phyloP scores from a whole-genome alignment of 768 basidiomycete genomes.

The Daedaleopsis nitida region DNA sequence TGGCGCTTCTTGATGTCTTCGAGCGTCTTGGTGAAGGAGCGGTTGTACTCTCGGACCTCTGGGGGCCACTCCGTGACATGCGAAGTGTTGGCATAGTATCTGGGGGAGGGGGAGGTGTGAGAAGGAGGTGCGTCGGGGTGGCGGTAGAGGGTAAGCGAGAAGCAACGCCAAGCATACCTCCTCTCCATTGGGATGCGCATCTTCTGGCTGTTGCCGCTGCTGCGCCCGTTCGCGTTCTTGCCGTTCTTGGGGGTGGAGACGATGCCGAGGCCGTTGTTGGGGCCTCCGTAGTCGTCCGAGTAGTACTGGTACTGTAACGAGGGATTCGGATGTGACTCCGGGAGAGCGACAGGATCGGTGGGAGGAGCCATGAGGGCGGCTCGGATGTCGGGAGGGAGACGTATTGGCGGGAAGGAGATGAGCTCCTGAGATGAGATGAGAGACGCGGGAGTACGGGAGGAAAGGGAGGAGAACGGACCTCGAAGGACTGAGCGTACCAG shows the following conservation, averaged over 20 bases:
- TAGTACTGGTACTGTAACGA: constrained; percentile 54
- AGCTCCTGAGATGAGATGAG: constrained; percentile 65
- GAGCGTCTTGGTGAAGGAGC: constrained; percentile 82
- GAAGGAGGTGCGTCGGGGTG: neutral
- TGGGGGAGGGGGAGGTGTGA: constrained; percentile 31
- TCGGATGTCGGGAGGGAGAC: constrained; percentile 66
- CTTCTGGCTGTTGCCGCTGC: constrained; percentile 52
- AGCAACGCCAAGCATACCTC: constrained; percentile 50
- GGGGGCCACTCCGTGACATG: constrained; percentile 82
- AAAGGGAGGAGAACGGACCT: constrained; percentile 54
- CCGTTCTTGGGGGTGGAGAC: constrained; percentile 27
- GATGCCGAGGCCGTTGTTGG: constrained; percentile 20
- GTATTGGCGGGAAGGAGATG: constrained; percentile 80
- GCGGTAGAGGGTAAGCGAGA: constrained; percentile 4
- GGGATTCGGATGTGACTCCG: constrained; percentile 81
- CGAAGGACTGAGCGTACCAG: constrained; percentile 99
- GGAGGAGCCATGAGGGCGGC: constrained; percentile 59
- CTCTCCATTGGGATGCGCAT: constrained; percentile 84
- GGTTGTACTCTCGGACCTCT: constrained; percentile 91
- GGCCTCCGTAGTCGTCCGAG: constrained; percentile 27
- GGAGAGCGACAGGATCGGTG: constrained; percentile 52
- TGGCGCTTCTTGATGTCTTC: constrained; percentile 92
- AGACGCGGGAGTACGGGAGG: neutral
- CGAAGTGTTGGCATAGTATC: constrained; percentile 83
- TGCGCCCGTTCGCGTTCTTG: constrained; percentile 35